These are phyloP conservation scores for Gonapodya sp. DNA, from an alignment of 192 early-diverging fungal species.

Conservation along the genomic window DNA sequence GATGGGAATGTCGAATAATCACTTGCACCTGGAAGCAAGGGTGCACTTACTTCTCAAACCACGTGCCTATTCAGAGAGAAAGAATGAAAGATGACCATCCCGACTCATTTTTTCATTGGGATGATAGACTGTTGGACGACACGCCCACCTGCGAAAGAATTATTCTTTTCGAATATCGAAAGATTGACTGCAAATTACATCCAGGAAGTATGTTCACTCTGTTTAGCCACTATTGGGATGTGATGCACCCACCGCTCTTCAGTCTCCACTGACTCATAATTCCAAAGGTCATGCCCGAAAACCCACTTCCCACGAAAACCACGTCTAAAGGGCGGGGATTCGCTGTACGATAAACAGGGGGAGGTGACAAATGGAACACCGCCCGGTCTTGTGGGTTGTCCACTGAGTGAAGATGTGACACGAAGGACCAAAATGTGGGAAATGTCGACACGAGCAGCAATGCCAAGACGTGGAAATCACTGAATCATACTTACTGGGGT, in stretches of 20 bases:
- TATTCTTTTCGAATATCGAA: neutral
- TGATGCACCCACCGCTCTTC: neutral
- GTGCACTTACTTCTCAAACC: neutral
- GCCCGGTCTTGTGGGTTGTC: neutral
- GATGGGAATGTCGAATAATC: neutral
- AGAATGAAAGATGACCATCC: neutral
- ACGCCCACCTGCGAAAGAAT: neutral
- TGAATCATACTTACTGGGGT: too few relatives aligned
- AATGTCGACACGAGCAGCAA: too few relatives aligned
- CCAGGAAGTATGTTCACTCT: too few relatives aligned
- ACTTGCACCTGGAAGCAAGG: neutral
- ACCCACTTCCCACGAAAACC: neutral
- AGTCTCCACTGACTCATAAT: conserved; percentile 8
- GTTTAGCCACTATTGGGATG: too few relatives aligned
- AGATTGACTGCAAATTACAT: neutral
- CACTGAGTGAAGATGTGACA: neutral
- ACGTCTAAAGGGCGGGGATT: conserved; percentile 1
- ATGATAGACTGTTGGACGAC: too few relatives aligned
- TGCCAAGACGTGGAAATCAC: too few relatives aligned
- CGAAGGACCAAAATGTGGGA: too few relatives aligned
- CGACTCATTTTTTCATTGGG: neutral
- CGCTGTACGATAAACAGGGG: neutral
- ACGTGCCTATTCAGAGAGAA: neutral
- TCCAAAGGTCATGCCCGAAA: conserved; percentile 1
- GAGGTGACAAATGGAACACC: conserved; percentile 4